Evolutionary conservation across 306 rosid species (phyloP).

Genomic region (Vachellia collinsii): DNA sequence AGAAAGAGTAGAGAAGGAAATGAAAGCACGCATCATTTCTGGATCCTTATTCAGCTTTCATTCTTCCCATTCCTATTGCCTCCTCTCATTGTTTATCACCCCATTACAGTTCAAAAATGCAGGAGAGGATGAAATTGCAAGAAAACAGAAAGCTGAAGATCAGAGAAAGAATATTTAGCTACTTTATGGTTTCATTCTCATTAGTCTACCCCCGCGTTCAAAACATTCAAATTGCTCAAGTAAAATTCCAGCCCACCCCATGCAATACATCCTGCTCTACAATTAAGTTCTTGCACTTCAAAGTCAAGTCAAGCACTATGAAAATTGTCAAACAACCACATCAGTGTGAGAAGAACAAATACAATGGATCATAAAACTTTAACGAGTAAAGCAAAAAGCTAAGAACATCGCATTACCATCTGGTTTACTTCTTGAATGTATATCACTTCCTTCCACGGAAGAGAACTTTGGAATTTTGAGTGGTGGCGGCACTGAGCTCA

Average conservation of each 20-base stretch:
- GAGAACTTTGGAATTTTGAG: slow-evolving; percentile 52
- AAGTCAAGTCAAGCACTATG: not conserved
- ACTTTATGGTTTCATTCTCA: not conserved
- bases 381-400: not conserved
- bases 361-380: not conserved
- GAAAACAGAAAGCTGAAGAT: not conserved
- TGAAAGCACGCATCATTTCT: not conserved
- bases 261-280: not conserved
- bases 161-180: not conserved
- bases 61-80: not conserved
- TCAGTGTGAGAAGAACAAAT: not conserved
- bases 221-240: not conserved
- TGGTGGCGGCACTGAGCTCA: slow-evolving; percentile 55
- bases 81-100: not conserved
- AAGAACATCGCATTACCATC: slow-evolving; percentile 48
- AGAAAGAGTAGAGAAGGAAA: not conserved
- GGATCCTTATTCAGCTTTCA: not conserved
- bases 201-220: not conserved
- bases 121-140: not conserved
- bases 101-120: not conserved
- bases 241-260: not conserved
- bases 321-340: not conserved
- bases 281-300: not conserved
- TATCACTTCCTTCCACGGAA: slow-evolving; percentile 59
- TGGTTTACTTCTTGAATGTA: slow-evolving; percentile 53